Base-by-base conservation (phyloP, 768 basidiomycete species). In the Pholiota conissans region DNA sequence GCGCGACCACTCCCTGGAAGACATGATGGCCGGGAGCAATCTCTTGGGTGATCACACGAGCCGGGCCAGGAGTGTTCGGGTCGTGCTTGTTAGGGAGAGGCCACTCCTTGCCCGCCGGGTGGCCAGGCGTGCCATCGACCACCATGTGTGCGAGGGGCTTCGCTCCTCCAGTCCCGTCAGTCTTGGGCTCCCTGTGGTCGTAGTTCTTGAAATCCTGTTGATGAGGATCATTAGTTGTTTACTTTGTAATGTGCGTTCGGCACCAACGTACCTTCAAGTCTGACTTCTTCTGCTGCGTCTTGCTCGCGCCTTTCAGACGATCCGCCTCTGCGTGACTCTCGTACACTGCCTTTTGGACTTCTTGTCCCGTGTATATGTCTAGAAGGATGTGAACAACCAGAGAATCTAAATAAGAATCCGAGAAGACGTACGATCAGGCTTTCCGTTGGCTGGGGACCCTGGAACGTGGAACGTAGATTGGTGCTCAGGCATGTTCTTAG, bases 11-110 rank as follows among this genome's bases (percentile, higher is more conserved):
- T 0, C 58, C 58, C 29, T 49, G 45, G 30, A 59, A 59, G 3
- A 10, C 39, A 3, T 52, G 42, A 32, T 40, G 30, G 26, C 58
- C 52, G 5, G n/a, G 48, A 5, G 18, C 27, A 5, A 48, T 57
- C n/a, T 35, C 16, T 34, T 57, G 56, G 1, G 49, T 57, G 35
- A 57, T 57, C 13, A 57, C 56, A 24, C 56, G 56, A 35, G 56
- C 56, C 20, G 56, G 56, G 24, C 56, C 40, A 4, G 18, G 35
- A 5, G 11, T 18, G 3, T 24, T 14, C 8, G 54, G 24, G 30
- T 10, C 20, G 29, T 27, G 54, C 5, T 40, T 14, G 30, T 50
- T 53, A 24, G 52, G 52, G 26, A 37, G 51, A 24, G 30, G 30
- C 3, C 29, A 26, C 46, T 26, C 52, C 39, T 20, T 54, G 22